Evolutionary conservation across 805 yeast genomes (phyloP).

Genomic region (Pichia gijzeniarum): DNA sequence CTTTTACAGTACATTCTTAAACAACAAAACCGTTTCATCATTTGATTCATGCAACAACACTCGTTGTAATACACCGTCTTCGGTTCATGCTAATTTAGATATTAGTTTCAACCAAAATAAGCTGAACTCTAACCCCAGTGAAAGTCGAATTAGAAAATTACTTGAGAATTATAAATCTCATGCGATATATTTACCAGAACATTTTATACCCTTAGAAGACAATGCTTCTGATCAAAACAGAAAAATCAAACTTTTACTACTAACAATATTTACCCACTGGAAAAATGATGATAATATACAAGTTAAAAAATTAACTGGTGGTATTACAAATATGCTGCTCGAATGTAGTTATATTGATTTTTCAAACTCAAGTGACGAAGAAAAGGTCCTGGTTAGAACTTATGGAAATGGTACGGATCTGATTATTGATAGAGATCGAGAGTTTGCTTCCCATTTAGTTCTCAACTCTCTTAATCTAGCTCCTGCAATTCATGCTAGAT

Average conservation of each 20-base stretch:
- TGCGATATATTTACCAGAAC: conserved; percentile 44
- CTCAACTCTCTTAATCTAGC: conserved; percentile 57
- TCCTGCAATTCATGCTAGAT: conserved; percentile 60
- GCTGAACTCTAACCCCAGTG: not conserved
- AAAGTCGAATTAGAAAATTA: conserved; percentile 1
- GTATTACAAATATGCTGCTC: conserved; percentile 56
- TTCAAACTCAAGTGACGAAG: conserved; percentile 12
- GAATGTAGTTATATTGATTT: conserved; percentile 31
- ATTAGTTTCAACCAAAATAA: not conserved
- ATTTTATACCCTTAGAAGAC: conserved; percentile 31
- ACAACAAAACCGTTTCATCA: conserved; percentile 24
- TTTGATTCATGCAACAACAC: conserved; percentile 4
- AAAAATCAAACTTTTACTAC: conserved; percentile 33
- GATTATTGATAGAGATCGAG: conserved; percentile 69
- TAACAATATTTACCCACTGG: conserved; percentile 40
- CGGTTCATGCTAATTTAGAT: not conserved
- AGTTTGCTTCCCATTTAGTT: conserved; percentile 62
- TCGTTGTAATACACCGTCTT: not conserved
- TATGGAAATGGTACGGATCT: conserved; percentile 70
- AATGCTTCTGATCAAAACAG: conserved; percentile 26
- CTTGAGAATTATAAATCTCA: conserved; percentile 35
- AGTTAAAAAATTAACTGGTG: conserved; percentile 48
- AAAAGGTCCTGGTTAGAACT: conserved; percentile 53
- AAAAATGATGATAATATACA: conserved; percentile 22
- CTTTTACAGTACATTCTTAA: conserved; percentile 20